phyloP scores from a whole-genome alignment of 768 basidiomycete genomes.

The Podaxis sp. region DNA sequence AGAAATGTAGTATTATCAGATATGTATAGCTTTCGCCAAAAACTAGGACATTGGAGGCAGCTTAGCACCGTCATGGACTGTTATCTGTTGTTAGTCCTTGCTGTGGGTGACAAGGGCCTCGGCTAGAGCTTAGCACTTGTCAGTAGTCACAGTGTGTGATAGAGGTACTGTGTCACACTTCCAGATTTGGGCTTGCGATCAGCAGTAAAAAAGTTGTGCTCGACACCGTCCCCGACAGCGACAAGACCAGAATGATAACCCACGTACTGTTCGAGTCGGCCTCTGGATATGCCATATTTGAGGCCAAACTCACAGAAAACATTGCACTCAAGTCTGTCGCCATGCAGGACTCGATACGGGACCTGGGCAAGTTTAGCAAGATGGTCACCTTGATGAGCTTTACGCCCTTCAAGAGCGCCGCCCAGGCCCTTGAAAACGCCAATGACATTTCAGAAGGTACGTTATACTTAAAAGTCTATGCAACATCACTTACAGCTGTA shows the following conservation, averaged over 20 bases:
- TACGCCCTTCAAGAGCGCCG: constrained; percentile 90
- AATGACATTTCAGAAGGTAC: constrained; percentile 95
- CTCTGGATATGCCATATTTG: constrained; percentile 91
- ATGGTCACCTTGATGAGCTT: constrained; percentile 91
- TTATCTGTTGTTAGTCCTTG: too few relatives aligned
- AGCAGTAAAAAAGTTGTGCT: constrained; percentile 2
- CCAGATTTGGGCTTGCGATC: neutral
- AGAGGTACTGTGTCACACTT: neutral
- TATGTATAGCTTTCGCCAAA: too few relatives aligned
- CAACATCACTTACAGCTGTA: neutral
- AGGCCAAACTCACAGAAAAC: constrained; percentile 82
- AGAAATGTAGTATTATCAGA: too few relatives aligned
- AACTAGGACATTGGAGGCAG: too few relatives aligned
- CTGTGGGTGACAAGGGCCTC: too few relatives aligned
- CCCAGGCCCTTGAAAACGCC: constrained; percentile 90
- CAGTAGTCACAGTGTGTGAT: neutral
- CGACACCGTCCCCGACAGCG: neutral
- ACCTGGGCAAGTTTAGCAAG: constrained; percentile 85
- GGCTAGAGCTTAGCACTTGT: too few relatives aligned
- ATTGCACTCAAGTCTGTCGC: constrained; percentile 75
- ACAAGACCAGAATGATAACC: constrained; percentile 50
- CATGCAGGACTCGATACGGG: constrained; percentile 83
- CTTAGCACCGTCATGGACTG: too few relatives aligned
- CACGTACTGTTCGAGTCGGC: constrained; percentile 93
- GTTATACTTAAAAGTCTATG: constrained; percentile 17